Evolutionary conservation across 805 yeast genomes (phyloP), one percentile per base, ranked within the genome.

Genomic region (Lipomyces spencermartinsiae): DNA sequence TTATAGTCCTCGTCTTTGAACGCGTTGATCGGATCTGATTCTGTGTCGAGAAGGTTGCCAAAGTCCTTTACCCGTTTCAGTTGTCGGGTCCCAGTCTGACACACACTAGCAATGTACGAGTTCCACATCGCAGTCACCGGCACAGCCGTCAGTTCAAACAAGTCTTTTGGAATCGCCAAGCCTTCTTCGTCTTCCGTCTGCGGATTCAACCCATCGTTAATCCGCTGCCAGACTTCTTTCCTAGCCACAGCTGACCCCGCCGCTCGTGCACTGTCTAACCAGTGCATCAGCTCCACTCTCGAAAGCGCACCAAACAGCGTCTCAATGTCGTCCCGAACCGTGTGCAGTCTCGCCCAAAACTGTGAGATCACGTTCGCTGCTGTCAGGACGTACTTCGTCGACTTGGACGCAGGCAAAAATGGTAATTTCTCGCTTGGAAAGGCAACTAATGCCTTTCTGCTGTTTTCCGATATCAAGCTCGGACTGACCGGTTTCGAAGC

Each of bases 301-400:
- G 58, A 53, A n/a, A 69, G 68, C 35, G 37, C 55, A 7, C 69
- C 72, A 46, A 63, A 66, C 10, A 66, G 37, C 4, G 16, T 22
- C 54, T 62, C 69, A 56, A 69, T 66, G 51, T 69, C 72, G 10
- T 34, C 10, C 16, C 68, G 60, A 6, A 69, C 66, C 8, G 34
- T 22, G 6, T 33, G 12, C 31, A 69, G 9, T 6, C 69, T 58
- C 22, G 37, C 35, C 66, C 64, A 61, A 49, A 69, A 63, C 35
- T 53, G 65, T 3, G 46, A 39, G 55, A 33, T 19, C 22, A 25
- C 39, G 29, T 51, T 61, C 35, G 29, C 34, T 8, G 58, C 51
- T 5, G 22, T n/a, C 33, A 12, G 16, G 37, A 33, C 9, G 16
- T 51, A 29, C 31, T 46, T 22, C 14, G 39, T 29, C 22, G 37